These are phyloP conservation scores for Aspergillus sp. DNA, from an alignment of 2,329 filamentous ascomycete species.

Conservation along the genomic window DNA sequence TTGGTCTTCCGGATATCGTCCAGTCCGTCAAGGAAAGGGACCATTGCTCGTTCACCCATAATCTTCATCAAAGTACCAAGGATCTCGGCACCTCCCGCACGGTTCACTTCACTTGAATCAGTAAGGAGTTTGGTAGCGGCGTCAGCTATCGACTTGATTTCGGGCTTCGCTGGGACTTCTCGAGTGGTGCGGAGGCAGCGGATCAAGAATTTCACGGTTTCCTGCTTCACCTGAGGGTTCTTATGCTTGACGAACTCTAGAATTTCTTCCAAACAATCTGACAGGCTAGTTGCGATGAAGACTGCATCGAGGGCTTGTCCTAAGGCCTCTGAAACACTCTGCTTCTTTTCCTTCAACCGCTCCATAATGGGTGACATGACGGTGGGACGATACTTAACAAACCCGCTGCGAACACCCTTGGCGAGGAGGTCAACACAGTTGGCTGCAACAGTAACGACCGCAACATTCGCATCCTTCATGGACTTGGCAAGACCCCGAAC, in stretches of 20 bases:
- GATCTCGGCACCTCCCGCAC: slow-evolving; percentile 87
- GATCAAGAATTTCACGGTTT: slow-evolving; percentile 90
- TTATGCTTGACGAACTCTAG: slow-evolving; percentile 84
- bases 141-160: slow-evolving; percentile 84
- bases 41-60: slow-evolving; percentile 94
- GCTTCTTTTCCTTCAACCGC: slow-evolving; percentile 96
- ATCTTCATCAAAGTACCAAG: slow-evolving; percentile 98
- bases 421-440: slow-evolving; percentile 89
- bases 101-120: slow-evolving; percentile 80
- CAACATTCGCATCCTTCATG: slow-evolving; percentile 98
- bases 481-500: slow-evolving; percentile 82
- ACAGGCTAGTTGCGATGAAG: slow-evolving; percentile 66
- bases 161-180: slow-evolving; percentile 78
- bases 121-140: slow-evolving; percentile 83
- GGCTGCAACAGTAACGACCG: slow-evolving; percentile 88
- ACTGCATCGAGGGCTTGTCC: slow-evolving; percentile 77
- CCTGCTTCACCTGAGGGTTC: slow-evolving; percentile 96
- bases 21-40: slow-evolving; percentile 82
- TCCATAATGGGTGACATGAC: slow-evolving; percentile 92
- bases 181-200: slow-evolving; percentile 79
- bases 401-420: slow-evolving; percentile 76
- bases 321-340: slow-evolving; percentile 80
- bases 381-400: slow-evolving; percentile 74
- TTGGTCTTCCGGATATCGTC: slow-evolving; percentile 96
- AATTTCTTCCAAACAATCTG: slow-evolving; percentile 90